Evolutionary conservation across 805 yeast genomes (phyloP), one percentile per base, ranked within the genome.

Genomic region (Limtongia smithiae): DNA sequence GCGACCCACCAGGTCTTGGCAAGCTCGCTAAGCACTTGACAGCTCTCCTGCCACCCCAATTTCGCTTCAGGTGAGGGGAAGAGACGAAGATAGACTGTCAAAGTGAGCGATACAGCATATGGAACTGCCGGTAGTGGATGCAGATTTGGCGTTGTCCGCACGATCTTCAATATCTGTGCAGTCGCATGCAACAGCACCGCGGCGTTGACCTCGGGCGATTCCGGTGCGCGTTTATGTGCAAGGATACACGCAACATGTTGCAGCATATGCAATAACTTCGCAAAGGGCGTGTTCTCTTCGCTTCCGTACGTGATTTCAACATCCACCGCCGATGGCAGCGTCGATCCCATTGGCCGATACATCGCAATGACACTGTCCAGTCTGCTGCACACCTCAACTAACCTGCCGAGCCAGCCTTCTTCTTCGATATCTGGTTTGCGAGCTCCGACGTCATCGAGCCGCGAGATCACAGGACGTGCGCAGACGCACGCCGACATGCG

Each of bases 371-470:
- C 73, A 34, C 64, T 59, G 49, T 72, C 76, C 40, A 71, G 59
- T 21, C 62, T 53, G 18, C 54, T 37, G 27, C 68, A 66, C 15
- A 65, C 63, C 34, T 63, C 62, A 31, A 69, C 67, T 18, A 72
- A 55, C 3, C 64, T 60, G 15, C 63, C 53, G 25, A 71, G 55
- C 45, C 60, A 57, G 11, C 39, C 28, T 4, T 41, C 41, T 6
- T 44, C 41, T 11, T 45, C 51, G 5, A 72, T 66, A 4, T 64
- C 59, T 5, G 45, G 28, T 9, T 25, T 25, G 2, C 58, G 57
- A 24, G 69, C 57, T 42, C 71, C 71, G 30, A 70, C 69, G 50
- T 73, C 76, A 25, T 67, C 70, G 22, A 67, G 60, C 37, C 69
- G 64, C 44, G 71, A 60, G n/a, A 67, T 61, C 32, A 70, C 59